Base-by-base conservation (phyloP, 495 filamentous ascomycete species). In the Aspergillus coremiiformis region DNA sequence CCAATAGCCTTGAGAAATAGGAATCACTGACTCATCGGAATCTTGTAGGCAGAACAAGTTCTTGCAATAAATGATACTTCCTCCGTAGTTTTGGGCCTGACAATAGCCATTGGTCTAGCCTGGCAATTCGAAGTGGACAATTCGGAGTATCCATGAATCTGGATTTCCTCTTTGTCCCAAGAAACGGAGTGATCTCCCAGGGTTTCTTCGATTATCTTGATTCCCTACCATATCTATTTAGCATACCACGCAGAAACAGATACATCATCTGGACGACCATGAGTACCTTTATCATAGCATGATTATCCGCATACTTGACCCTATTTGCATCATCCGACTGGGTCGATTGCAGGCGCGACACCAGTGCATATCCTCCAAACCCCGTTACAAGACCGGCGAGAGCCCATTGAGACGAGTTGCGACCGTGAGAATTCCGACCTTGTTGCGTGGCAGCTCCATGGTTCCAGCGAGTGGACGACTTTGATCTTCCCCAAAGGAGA, bases 41-140 rank as follows among this genome's bases (percentile, higher is more conserved):
- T 74, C 10, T 76, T 77, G 66, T 86, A 83, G 63, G 83, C 83
- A 67, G 82, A 67, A 67, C 89, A 93, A 44, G 87, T 69, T 60
- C 81, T 83, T 7, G 82, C 85, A 26, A 91, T 84, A 35, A 73
- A 58, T 5, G 82, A 81, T 9, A 93, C 86, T 48, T 90, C 85
- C 46, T 84, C 74, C 3, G 86, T 90, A 8, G 76, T 79, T 42
- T 79, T 84, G 5, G 85, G 85, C 56, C 86, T 87, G 8, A 76
- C 84, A 23, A 89, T 84, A 4, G 85, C 85, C 6, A 86, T 80
- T 0, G 85, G 85, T 1, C 87, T 65, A 4, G 75, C 73, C 33
- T 85, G 80, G 12, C 80, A 79, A 56, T 92, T 90, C 37, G 79
- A 79, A 1, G 85, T 83, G 0, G 84, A 88, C 86, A 86, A 89